Percentiles rank a stretch among this genome's conserved stretches.
Conservation (phyloP, 225 moss, liverwort and hornwort genomes). For the Bryoerythrophyllum caledonicum region DNA sequence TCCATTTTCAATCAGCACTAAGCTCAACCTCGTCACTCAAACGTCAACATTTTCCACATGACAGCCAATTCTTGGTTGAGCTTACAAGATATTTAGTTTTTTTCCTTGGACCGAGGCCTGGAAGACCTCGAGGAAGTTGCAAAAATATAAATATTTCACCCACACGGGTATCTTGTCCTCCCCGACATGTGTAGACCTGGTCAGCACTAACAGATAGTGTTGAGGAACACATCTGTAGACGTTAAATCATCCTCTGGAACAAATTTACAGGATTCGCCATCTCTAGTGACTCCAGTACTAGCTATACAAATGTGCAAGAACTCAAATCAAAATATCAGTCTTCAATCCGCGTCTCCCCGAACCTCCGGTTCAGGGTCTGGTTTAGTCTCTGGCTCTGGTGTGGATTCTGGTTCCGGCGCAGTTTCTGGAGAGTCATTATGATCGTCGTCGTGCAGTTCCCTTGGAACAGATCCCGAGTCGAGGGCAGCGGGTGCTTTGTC, state of each 20-base stretch:
- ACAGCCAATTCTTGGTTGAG: neutral
- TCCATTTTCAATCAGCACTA: neutral
- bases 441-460: conserved; percentile 13
- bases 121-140: neutral
- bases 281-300: neutral
- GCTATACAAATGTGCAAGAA: conserved; percentile 4
- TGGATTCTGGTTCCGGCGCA: conserved; percentile 7
- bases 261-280: neutral
- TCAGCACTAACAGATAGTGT: neutral
- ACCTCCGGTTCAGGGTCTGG: conserved; percentile 10
- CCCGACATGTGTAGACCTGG: conserved; percentile 1
- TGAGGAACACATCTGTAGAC: neutral
- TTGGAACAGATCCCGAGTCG: conserved; percentile 19
- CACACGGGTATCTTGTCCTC: neutral
- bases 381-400: conserved; percentile 7
- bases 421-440: conserved; percentile 25
- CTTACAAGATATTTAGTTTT: neutral
- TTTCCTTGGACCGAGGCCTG: neutral
- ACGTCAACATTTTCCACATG: neutral
- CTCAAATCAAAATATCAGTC: neutral
- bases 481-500: neutral
- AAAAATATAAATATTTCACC: neutral
- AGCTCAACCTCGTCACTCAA: neutral
- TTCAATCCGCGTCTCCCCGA: conserved; percentile 20
- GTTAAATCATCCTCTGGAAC: neutral